Conservation (phyloP, 2,329 filamentous ascomycete species). For the Trichoderma citrinoviride region DNA sequence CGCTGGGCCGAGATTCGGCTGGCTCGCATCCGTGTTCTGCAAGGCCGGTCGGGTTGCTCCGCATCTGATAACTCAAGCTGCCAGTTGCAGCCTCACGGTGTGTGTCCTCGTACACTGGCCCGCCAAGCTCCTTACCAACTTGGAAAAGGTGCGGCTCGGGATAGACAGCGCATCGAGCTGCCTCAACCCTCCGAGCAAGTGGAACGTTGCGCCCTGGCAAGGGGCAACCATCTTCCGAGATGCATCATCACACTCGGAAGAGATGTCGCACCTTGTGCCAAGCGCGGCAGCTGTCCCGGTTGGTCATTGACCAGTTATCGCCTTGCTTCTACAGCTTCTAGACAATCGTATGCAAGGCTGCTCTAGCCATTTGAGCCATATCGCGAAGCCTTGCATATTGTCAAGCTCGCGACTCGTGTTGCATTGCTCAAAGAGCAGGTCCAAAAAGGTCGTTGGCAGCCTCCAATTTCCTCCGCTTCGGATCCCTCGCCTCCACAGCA, state of each 20-base stretch:
- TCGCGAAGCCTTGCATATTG: neutral
- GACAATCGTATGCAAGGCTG: neutral
- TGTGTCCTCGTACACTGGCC: neutral
- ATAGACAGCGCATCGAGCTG: neutral
- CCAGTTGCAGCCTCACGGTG: neutral
- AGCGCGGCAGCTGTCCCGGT: neutral
- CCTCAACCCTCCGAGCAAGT: neutral
- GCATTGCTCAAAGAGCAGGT: constrained; percentile 35
- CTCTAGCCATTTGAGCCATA: neutral
- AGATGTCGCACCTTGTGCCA: neutral
- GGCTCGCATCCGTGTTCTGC: neutral
- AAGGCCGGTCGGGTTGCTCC: no score
- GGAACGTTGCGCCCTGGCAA: neutral
- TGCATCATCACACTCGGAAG: neutral
- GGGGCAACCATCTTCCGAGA: neutral
- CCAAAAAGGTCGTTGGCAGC: constrained; percentile 49
- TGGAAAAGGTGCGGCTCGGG: neutral
- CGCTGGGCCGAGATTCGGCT: neutral
- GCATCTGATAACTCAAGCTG: neutral
- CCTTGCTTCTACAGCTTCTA: neutral
- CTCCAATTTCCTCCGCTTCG: constrained; percentile 48
- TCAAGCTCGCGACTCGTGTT: neutral
- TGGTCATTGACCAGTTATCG: neutral
- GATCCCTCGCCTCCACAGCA: constrained; percentile 39
- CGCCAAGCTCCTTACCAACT: neutral